Percentiles rank a stretch among this genome's conserved stretches.
These are phyloP conservation scores for Zygosaccharomyces bailii DNA, from an alignment of 805 yeast species.

Conservation along the genomic window DNA sequence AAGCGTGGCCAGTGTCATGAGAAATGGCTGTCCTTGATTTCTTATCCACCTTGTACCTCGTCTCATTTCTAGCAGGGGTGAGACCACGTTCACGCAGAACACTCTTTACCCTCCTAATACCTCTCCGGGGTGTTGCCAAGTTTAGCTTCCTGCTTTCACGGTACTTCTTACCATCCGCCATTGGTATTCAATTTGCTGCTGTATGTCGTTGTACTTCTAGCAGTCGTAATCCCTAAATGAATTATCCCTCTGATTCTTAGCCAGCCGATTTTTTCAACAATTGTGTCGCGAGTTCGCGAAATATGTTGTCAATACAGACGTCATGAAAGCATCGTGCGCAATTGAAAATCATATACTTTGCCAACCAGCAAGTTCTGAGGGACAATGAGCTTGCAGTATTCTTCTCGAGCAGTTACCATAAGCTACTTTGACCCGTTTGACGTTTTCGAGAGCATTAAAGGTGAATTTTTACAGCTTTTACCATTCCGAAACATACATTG, in stretches of 20 bases:
- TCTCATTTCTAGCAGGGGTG: not conserved
- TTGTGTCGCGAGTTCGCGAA: slow-evolving; percentile 3
- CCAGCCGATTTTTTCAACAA: not conserved
- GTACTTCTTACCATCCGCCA: not conserved
- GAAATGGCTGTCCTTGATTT: slow-evolving; percentile 1
- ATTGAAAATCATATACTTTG: not conserved
- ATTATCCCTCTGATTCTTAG: not conserved
- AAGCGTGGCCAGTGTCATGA: slow-evolving; percentile 9
- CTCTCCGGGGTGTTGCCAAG: slow-evolving; percentile 23
- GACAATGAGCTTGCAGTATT: slow-evolving; percentile 4
- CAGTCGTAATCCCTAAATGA: not conserved
- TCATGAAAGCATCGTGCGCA: not conserved
- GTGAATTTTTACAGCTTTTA: slow-evolving; percentile 29
- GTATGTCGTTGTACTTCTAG: not conserved
- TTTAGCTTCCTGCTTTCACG: slow-evolving; percentile 7
- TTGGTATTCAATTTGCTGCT: not conserved
- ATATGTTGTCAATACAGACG: slow-evolving; percentile 5
- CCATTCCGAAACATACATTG: slow-evolving; percentile 35
- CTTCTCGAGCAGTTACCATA: slow-evolving; percentile 17
- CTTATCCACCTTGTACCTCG: not conserved
- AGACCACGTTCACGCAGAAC: slow-evolving; percentile 6
- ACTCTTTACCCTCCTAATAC: slow-evolving; percentile 19
- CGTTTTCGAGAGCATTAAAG: slow-evolving; percentile 29
- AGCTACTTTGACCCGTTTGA: slow-evolving; percentile 39
- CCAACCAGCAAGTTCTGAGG: not conserved